phyloP scores from a whole-genome alignment of 176 grass and related monocot species.

The Bonia amplexicaulis region DNA sequence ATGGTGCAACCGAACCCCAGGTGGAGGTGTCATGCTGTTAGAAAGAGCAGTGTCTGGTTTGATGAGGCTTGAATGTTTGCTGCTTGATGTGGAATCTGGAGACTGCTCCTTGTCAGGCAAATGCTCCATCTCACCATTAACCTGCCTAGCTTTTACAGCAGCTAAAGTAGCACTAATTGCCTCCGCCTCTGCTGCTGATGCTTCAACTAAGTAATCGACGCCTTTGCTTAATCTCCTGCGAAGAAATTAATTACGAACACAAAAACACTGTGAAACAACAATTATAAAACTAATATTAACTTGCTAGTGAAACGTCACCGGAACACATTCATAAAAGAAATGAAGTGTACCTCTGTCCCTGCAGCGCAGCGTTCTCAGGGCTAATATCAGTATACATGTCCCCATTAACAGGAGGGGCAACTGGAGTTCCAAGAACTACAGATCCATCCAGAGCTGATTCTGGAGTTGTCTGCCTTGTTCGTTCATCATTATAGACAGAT shows the following conservation, averaged over 20 bases:
- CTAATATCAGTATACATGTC: slow-evolving; percentile 97
- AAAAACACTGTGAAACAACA: not conserved
- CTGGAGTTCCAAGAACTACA: slow-evolving; percentile 90
- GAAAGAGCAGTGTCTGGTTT: slow-evolving; percentile 54
- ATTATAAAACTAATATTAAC: not conserved
- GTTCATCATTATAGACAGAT: slow-evolving; percentile 64
- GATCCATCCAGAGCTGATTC: slow-evolving; percentile 67
- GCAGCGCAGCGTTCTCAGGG: slow-evolving; percentile 84
- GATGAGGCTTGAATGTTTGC: slow-evolving; percentile 76
- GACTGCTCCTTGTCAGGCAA: slow-evolving; percentile 50
- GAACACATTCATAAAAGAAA: slow-evolving; percentile 12
- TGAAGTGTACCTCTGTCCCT: slow-evolving; percentile 64
- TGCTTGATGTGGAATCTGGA: slow-evolving; percentile 64
- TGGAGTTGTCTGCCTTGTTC: slow-evolving; percentile 45
- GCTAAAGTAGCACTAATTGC: slow-evolving; percentile 90
- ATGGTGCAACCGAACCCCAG: slow-evolving; percentile 93
- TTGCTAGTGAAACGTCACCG: not conserved
- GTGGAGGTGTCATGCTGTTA: slow-evolving; percentile 53
- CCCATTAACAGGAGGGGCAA: slow-evolving; percentile 95
- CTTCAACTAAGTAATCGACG: slow-evolving; percentile 85
- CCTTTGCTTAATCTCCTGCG: slow-evolving; percentile 88
- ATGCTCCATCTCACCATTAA: slow-evolving; percentile 77
- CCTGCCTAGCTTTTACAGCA: slow-evolving; percentile 82
- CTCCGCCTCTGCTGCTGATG: slow-evolving; percentile 88
- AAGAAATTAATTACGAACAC: slow-evolving; percentile 19